Percentiles rank a stretch among this genome's conserved stretches.
These are phyloP conservation scores for Thamnidium elegans DNA, from an alignment of 192 early-diverging fungal species.

Conservation along the genomic window DNA sequence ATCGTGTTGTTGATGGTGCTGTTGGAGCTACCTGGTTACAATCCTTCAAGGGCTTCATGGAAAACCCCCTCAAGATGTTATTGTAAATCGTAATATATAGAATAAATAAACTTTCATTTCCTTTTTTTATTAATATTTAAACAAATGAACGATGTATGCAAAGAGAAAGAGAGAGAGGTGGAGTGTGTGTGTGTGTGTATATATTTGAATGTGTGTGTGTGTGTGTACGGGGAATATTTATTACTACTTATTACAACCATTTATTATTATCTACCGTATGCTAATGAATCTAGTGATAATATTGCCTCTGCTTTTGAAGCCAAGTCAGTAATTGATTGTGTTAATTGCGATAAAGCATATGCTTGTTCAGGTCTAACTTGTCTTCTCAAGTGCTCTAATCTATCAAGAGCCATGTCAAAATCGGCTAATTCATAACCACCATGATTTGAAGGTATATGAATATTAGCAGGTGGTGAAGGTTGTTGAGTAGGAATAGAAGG, in stretches of 20 bases:
- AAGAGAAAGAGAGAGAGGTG: slow-evolving; percentile 1
- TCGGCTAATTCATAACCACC: slow-evolving; percentile 10
- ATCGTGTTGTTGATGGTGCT: slow-evolving; percentile 96
- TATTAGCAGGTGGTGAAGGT: neutral
- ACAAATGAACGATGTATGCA: no score
- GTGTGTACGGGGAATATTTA: neutral
- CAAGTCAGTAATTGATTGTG: slow-evolving; percentile 5
- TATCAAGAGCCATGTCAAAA: slow-evolving; percentile 9
- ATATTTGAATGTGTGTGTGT: neutral
- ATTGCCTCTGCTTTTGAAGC: slow-evolving; percentile 14
- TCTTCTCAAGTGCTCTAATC: slow-evolving; percentile 6
- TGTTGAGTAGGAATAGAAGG: neutral
- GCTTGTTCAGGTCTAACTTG: slow-evolving; percentile 18
- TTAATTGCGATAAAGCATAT: slow-evolving; percentile 21
- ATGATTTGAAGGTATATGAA: neutral
- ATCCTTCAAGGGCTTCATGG: slow-evolving; percentile 84
- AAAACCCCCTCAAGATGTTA: slow-evolving; percentile 93
- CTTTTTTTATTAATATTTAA: no score
- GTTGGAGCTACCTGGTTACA: slow-evolving; percentile 88
- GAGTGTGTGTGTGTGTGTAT: neutral
- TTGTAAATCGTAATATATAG: slow-evolving; percentile 54
- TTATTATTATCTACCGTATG: slow-evolving; percentile 6
- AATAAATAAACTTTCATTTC: neutral
- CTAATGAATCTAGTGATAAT: slow-evolving; percentile 6
- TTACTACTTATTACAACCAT: no score